Evolutionary conservation across 1,284 basidiomycete genomes (phyloP).

Genomic region (Ganoderma resinaceum): DNA sequence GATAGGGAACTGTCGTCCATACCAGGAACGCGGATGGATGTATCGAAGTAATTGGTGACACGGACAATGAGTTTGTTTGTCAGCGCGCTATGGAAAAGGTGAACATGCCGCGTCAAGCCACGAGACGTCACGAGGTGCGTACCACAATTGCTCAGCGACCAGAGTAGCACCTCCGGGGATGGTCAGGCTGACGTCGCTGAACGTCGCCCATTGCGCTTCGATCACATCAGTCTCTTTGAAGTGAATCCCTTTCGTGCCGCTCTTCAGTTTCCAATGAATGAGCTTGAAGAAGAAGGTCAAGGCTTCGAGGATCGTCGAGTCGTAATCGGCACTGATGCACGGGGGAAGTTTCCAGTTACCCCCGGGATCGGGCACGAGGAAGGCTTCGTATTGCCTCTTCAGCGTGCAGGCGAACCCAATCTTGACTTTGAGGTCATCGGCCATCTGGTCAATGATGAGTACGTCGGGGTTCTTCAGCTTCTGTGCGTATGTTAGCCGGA

Average conservation of each 20-base stretch:
- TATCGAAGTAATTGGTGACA: conserved; percentile 93
- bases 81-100: conserved; percentile 62
- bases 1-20: conserved; percentile 31
- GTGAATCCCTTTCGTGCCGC: conserved; percentile 89
- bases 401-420: conserved; percentile 94
- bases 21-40: conserved; percentile 85
- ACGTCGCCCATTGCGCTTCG: conserved; percentile 96
- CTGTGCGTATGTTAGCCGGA: conserved; percentile 90
- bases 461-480: conserved; percentile 90
- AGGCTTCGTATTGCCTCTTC: conserved; percentile 93
- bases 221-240: conserved; percentile 98
- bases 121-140: conserved; percentile 18
- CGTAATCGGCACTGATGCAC: conserved; percentile 91
- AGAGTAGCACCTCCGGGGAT: conserved; percentile 90
- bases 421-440: conserved; percentile 91
- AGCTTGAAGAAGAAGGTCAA: conserved; percentile 93
- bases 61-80: conserved; percentile 92
- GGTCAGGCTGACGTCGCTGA: conserved; percentile 92
- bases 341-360: conserved; percentile 90
- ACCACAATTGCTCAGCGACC: conserved; percentile 96
- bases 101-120: conserved; percentile 8
- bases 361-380: conserved; percentile 85
- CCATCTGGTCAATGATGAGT: conserved; percentile 95
- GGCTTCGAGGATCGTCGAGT: conserved; percentile 88
- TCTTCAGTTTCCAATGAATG: conserved; percentile 95